phyloP scores from a whole-genome alignment of 257 asterid species.

The Solanum raphanifolium region DNA sequence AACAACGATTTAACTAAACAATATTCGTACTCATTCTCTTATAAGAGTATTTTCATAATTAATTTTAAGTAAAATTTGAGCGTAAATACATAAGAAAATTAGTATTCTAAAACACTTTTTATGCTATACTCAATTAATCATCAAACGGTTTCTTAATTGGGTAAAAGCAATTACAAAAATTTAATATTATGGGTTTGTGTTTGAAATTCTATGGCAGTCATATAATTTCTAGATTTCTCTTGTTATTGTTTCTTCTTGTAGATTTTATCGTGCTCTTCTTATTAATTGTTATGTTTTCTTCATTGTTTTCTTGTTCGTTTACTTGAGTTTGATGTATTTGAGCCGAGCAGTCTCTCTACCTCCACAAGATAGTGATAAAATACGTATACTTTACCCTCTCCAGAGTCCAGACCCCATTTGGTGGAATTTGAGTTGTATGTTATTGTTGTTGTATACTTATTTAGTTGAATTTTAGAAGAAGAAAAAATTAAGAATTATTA shows the following conservation, averaged over 20 bases:
- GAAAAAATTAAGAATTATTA: too few relatives aligned
- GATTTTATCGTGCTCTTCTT: not conserved
- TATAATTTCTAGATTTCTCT: not conserved
- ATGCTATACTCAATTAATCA: not conserved
- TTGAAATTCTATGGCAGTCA: not conserved
- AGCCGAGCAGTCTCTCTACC: not conserved
- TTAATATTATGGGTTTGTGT: not conserved
- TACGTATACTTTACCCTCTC: too few relatives aligned
- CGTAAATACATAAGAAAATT: not conserved
- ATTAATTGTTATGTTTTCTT: too few relatives aligned
- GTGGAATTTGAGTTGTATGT: too few relatives aligned
- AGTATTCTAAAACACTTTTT: not conserved
- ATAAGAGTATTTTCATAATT: too few relatives aligned
- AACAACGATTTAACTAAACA: not conserved
- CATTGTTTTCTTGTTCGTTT: too few relatives aligned
- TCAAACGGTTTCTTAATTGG: not conserved
- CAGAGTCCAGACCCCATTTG: too few relatives aligned
- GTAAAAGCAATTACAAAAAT: not conserved
- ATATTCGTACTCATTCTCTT: not conserved
- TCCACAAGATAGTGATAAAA: too few relatives aligned
- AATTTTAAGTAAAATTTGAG: not conserved
- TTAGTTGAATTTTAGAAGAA: not conserved
- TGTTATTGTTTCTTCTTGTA: too few relatives aligned
- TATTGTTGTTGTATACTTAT: too few relatives aligned
- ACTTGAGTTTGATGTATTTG: not conserved